phyloP scores from a whole-genome alignment of 352 stramenopile species.

The Pythium dissotocum region DNA sequence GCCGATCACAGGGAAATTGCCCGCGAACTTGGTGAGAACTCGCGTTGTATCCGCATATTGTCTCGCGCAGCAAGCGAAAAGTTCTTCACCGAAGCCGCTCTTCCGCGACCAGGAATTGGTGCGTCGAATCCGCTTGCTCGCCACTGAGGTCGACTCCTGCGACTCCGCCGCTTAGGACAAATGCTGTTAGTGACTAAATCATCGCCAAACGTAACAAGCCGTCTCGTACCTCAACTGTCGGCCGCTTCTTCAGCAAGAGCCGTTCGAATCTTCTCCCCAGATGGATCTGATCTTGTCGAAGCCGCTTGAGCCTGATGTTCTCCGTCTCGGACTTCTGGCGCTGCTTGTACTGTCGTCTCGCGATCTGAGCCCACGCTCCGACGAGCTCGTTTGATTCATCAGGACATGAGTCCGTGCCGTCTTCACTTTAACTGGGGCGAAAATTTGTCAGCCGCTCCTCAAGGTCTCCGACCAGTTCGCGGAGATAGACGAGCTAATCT shows the following conservation, averaged over 20 bases:
- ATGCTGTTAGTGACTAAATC: background rate
- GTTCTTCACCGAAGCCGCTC: too few relatives aligned
- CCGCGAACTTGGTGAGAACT: background rate
- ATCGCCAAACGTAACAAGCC: background rate
- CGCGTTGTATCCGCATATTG: background rate
- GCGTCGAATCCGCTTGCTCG: too few relatives aligned
- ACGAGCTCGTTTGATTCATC: background rate
- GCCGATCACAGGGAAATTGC: too few relatives aligned
- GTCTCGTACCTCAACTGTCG: constrained; percentile 6
- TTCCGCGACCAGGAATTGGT: too few relatives aligned
- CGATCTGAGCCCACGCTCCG: constrained; percentile 13
- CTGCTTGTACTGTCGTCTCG: constrained; percentile 11
- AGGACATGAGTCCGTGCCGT: background rate
- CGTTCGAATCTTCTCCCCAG: constrained; percentile 20
- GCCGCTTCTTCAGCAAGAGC: constrained; percentile 11
- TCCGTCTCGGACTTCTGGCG: constrained; percentile 11
- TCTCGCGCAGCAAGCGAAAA: too few relatives aligned
- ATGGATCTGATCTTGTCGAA: constrained; percentile 21
- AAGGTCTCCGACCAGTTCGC: background rate
- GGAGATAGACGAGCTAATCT: constrained; percentile 14
- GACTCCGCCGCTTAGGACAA: too few relatives aligned
- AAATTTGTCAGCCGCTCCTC: constrained; percentile 1
- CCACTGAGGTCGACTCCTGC: too few relatives aligned
- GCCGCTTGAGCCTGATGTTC: constrained; percentile 12
- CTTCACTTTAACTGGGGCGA: background rate